Conservation (phyloP, 2,329 filamentous ascomycete genomes). For the Fusarium piperis region DNA sequence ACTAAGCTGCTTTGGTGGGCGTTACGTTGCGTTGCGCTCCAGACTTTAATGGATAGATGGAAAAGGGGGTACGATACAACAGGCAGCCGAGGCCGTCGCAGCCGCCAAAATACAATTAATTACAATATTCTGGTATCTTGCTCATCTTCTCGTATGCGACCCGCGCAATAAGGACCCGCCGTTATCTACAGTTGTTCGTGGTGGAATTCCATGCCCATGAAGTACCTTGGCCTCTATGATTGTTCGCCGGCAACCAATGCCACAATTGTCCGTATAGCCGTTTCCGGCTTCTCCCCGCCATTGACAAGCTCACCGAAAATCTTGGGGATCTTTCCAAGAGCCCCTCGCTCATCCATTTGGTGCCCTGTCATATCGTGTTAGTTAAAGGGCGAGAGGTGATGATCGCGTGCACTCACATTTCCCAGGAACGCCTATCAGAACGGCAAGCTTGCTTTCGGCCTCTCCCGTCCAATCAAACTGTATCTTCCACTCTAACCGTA, state of each 20-base stretch:
- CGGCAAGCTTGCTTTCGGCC: constrained; percentile 66
- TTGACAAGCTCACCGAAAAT: constrained; percentile 69
- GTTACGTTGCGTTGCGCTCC: background rate
- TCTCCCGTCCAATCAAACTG: constrained; percentile 79
- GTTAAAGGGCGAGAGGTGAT: constrained; percentile 3
- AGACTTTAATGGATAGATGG: constrained; percentile 33
- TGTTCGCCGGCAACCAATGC: constrained; percentile 65
- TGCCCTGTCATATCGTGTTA: constrained; percentile 59
- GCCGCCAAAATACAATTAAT: constrained; percentile 32
- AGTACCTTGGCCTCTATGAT: constrained; percentile 1
- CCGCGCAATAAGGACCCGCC: constrained; percentile 6
- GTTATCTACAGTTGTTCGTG: background rate
- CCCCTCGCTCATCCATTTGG: constrained; percentile 64
- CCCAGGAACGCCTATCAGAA: constrained; percentile 65
- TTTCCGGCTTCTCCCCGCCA: constrained; percentile 63
- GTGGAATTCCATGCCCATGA: background rate
- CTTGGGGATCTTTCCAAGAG: constrained; percentile 65
- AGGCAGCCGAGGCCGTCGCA: background rate
- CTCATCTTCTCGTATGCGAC: constrained; percentile 8
- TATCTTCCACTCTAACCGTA: constrained; percentile 71
- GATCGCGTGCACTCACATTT: constrained; percentile 64
- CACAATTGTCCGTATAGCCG: constrained; percentile 67
- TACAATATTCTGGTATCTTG: constrained; percentile 27
- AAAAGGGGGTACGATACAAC: constrained; percentile 4
- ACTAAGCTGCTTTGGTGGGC: constrained; percentile 57